Evolutionary conservation across 345 rosid genomes (phyloP), one percentile per base, ranked within the genome.

Genomic region (Xanthoceras sorbifolium): DNA sequence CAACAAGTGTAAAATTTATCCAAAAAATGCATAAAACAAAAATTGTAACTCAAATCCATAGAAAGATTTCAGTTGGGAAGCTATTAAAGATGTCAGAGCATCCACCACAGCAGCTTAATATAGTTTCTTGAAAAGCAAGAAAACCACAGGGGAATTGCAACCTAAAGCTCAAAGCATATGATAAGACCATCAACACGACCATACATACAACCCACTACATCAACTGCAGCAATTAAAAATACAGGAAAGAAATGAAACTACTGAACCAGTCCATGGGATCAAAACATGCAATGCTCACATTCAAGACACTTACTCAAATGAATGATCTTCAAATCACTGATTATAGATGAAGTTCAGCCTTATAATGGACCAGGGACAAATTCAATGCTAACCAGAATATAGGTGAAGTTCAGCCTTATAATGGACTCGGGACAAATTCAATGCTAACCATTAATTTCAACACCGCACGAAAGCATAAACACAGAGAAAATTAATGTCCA

Each of bases 31-130:
- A 36, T n/a, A 32, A 6, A 34, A 67, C 68, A 65, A 40, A 26
- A 60, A 48, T 9, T 63, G n/a, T 20, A 64, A 50, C 29, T 31
- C 17, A 20, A 64, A 22, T 57, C 1, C 18, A 44, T 31, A 48
- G 34, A 62, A 64, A 28, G 63, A 3, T 31, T 46, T 63, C 62
- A 50, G 48, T 7, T 29, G 34, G 14, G 44, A 72, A 34, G 12
- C 54, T n/a, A 38, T 68, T 18, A 54, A 54, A 68, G 63, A 70
- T 55, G 63, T 76, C 73, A 73, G 69, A 84, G 68, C 60, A 40
- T 67, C 64, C 61, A 74, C 34, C 22, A 78, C 12, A 62, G 15
- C 54, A 57, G 31, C 65, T n/a, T n/a, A 71, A 8, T 40, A 61
- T 38, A 36, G 67, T 20, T 12, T 5, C 29, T 36, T 15, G 18